A percentile compares a stretch with the other conserved stretches of the same genome.
Evolutionary conservation across 768 basidiomycete genomes (phyloP).

Genomic region (Coprinopsis sp.): DNA sequence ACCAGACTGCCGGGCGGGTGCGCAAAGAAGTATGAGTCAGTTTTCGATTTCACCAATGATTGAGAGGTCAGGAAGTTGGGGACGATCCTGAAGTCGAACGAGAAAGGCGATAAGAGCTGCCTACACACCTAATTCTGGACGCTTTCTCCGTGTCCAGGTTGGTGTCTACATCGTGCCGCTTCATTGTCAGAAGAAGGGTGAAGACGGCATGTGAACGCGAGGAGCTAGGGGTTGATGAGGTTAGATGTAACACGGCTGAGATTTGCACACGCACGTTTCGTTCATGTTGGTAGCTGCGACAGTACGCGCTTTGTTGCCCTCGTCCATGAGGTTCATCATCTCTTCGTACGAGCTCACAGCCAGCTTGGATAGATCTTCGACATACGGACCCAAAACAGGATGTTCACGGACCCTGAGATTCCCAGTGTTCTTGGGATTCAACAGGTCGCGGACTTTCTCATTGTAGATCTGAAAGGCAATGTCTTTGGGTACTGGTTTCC

Average conservation of each 20-base stretch:
- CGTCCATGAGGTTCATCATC: constrained; percentile 99
- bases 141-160: constrained; percentile 97
- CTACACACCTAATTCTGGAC: constrained; percentile 83
- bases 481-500: neutral
- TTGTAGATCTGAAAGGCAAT: constrained; percentile 74
- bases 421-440: constrained; percentile 96
- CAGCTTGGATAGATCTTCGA: constrained; percentile 93
- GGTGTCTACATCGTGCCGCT: constrained; percentile 75
- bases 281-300: constrained; percentile 99
- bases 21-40: too few relatives aligned
- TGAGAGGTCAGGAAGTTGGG: too few relatives aligned
- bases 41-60: too few relatives aligned
- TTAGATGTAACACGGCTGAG: constrained; percentile 2
- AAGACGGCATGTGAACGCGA: constrained; percentile 98
- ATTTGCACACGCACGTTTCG: constrained; percentile 65
- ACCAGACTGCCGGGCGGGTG: constrained; percentile 55
- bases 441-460: constrained; percentile 94
- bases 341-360: constrained; percentile 88
- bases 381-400: constrained; percentile 94
- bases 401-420: constrained; percentile 97
- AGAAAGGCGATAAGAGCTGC: neutral
- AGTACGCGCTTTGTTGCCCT: constrained; percentile 97
- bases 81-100: constrained; percentile 8
- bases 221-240: too few relatives aligned
- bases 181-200: constrained; percentile 91